Evolutionary conservation across 768 basidiomycete species (phyloP).

Genomic region (Boletus pseudo-olivaceus): DNA sequence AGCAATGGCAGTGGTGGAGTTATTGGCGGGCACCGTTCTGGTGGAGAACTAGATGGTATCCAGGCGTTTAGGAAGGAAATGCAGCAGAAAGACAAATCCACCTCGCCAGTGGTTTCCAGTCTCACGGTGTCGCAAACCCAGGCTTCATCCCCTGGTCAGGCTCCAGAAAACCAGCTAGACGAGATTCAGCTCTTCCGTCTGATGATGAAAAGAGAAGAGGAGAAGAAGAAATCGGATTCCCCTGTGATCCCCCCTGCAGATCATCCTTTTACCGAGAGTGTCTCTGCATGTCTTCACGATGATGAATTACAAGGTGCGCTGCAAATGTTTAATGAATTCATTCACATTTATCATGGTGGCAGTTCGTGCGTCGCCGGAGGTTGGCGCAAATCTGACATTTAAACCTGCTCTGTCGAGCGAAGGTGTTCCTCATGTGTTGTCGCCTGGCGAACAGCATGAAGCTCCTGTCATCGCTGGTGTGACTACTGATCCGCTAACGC

Average conservation of each 20-base stretch:
- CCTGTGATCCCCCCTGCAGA: not conserved
- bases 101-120: slow-evolving; percentile 13
- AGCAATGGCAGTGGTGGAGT: slow-evolving; percentile 54
- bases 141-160: slow-evolving; percentile 15
- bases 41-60: slow-evolving; percentile 76
- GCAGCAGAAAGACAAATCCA: slow-evolving; percentile 69
- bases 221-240: slow-evolving; percentile 38
- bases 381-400: slow-evolving; percentile 1
- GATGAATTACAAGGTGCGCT: slow-evolving; percentile 20
- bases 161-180: slow-evolving; percentile 49
- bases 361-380: slow-evolving; percentile 11
- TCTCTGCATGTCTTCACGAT: slow-evolving; percentile 6
- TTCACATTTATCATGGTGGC: slow-evolving; percentile 9
- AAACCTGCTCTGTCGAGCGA: slow-evolving; percentile 6
- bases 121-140: slow-evolving; percentile 18
- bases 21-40: slow-evolving; percentile 54
- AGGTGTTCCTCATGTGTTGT: slow-evolving; percentile 13
- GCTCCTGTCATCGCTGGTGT: not conserved
- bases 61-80: slow-evolving; percentile 86
- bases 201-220: slow-evolving; percentile 77
- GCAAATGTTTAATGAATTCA: not conserved
- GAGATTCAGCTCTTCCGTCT: slow-evolving; percentile 83
- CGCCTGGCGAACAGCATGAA: slow-evolving; percentile 14
- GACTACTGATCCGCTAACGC: slow-evolving; percentile 1
- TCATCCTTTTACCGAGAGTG: slow-evolving; percentile 10